Base-by-base conservation (phyloP, 257 asterid species). In the Jasminum sambac region DNA sequence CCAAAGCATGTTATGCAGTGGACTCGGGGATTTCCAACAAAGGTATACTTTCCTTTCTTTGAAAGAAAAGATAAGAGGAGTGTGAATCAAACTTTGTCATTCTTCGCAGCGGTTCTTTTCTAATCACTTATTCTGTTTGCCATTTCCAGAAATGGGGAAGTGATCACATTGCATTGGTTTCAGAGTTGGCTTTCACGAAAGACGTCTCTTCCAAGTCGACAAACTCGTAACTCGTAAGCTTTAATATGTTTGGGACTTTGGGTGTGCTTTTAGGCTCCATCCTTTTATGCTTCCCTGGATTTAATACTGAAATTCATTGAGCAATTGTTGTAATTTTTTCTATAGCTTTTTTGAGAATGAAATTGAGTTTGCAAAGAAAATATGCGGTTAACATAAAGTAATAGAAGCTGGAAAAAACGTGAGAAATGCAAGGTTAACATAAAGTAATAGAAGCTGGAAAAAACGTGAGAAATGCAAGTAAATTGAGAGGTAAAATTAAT, bases 111-210 rank as follows among this genome's bases (percentile, higher is more conserved):
- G 3, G 48, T 62, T 68, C 12, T 64, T 64, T 34, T 26, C 3
- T 67, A 36, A 69, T 59, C 13, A 36, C 46, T 50, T 57, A 25
- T 71, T 73, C 58, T 43, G 50, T 68, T 43, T 64, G 38, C 69
- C 74, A 24, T 75, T 74, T 85, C 16, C 95, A 93, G 98, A 93
- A 93, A 85, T 93, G 98, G 98, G 98, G 97, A 72, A 93, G 98
- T 62, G 98, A 93, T 79, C 98, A 93, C 87, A 84, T 93, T 67
- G 98, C 98, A 13, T 75, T 93, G 87, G 98, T 89, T 64, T 85
- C 96, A 3, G 96, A 93, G 78, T 82, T 93, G 41, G 97, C 85
- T 37, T 93, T 93, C 80, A 70, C 82, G 34, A 76, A 69, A 66
- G 87, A 81, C 40, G 30, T 46, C 72, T 34, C 83, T 55, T 72